Percentiles rank a stretch among this genome's conserved stretches.
These are phyloP conservation scores for Hansenula sp. DNA, from an alignment of 1,139 yeast species.

Conservation along the genomic window DNA sequence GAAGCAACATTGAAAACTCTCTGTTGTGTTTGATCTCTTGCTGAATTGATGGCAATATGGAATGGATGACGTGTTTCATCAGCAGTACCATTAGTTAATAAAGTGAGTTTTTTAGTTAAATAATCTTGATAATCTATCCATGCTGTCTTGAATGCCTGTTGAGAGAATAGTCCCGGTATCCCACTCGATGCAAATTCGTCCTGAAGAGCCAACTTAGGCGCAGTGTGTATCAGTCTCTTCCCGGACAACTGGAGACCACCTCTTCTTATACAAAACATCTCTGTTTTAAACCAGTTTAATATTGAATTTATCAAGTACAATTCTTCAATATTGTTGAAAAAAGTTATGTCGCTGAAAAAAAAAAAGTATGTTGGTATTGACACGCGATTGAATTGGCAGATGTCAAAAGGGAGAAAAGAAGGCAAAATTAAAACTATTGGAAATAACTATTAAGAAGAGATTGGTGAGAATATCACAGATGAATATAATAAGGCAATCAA, in stretches of 20 bases:
- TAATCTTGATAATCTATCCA: constrained; percentile 81
- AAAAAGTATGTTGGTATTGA: too few relatives aligned
- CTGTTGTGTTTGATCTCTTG: constrained; percentile 64
- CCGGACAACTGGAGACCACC: background rate
- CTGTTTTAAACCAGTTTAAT: background rate
- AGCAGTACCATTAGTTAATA: constrained; percentile 70
- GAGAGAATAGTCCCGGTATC: constrained; percentile 66
- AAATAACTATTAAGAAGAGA: too few relatives aligned
- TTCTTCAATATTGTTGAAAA: background rate
- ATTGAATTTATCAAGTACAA: background rate
- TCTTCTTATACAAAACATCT: background rate
- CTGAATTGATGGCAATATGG: constrained; percentile 70
- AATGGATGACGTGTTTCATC: constrained; percentile 76
- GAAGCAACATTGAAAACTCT: constrained; percentile 83
- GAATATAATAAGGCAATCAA: too few relatives aligned
- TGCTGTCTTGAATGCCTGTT: constrained; percentile 63
- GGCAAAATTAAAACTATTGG: too few relatives aligned
- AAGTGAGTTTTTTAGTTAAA: constrained; percentile 64
- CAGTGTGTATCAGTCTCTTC: constrained; percentile 6
- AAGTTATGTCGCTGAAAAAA: too few relatives aligned
- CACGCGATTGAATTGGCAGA: too few relatives aligned
- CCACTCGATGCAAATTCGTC: constrained; percentile 43
- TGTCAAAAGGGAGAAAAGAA: too few relatives aligned
- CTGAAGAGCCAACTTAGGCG: constrained; percentile 48
- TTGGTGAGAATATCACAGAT: too few relatives aligned